Percentiles rank a stretch among this genome's conserved stretches.
Evolutionary conservation across 2,329 filamentous ascomycete species (phyloP).

Genomic region (Mycosphaerella arachidis): DNA sequence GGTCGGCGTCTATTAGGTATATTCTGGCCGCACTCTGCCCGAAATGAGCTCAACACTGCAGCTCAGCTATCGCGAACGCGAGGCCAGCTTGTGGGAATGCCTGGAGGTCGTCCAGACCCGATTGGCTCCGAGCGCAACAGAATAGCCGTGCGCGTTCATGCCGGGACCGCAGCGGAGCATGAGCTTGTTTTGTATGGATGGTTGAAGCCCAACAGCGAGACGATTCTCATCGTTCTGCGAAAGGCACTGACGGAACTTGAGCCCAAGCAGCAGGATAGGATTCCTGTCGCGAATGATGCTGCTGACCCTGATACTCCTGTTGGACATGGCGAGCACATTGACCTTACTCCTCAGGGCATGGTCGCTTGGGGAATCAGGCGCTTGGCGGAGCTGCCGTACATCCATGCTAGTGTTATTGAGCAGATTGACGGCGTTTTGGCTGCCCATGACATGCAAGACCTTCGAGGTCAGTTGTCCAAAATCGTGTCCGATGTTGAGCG

Average conservation of each 20-base stretch:
- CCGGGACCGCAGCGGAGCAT: neutral
- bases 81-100: neutral
- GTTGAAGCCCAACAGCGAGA: conserved; percentile 19
- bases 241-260: conserved; percentile 20
- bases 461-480: conserved; percentile 13
- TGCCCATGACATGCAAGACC: conserved; percentile 13
- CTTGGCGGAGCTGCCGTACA: conserved; percentile 15
- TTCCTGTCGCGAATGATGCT: neutral
- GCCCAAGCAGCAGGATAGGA: neutral
- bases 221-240: conserved; percentile 23
- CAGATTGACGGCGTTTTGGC: conserved; percentile 10
- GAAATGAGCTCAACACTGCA: conserved; percentile 3
- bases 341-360: conserved; percentile 10
- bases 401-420: conserved; percentile 9
- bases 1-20: conserved; percentile 47
- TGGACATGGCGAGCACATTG: neutral
- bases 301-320: neutral
- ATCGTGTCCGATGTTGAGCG: conserved; percentile 2
- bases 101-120: conserved; percentile 2
- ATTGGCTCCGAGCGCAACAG: conserved; percentile 10
- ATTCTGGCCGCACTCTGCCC: conserved; percentile 39
- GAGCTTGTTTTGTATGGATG: conserved; percentile 22
- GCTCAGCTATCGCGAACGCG: neutral
- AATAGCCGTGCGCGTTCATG: conserved; percentile 6
- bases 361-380: conserved; percentile 19